Percentiles rank a stretch among this genome's conserved stretches.
Evolutionary conservation across 805 yeast genomes (phyloP).

Genomic region (Ogataea saltuana): DNA sequence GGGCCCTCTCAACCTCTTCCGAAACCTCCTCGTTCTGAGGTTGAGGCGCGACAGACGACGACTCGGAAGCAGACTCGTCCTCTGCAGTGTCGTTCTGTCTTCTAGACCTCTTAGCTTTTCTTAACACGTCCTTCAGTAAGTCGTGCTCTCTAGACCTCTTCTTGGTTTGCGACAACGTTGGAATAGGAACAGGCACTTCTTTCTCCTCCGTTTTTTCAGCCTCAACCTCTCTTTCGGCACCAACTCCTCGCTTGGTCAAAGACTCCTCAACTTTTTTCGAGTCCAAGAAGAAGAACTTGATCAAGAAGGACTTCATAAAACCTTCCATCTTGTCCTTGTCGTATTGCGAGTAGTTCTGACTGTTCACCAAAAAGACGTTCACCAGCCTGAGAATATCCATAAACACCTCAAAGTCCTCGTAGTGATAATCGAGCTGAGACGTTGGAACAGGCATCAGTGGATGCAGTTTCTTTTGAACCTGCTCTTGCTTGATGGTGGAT

Average conservation of each 20-base stretch:
- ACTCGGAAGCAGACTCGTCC: conserved; percentile 23
- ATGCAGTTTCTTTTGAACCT: conserved; percentile 78
- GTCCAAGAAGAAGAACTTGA: conserved; percentile 68
- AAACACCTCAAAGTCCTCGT: conserved; percentile 67
- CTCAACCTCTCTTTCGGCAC: conserved; percentile 23
- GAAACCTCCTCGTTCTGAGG: conserved; percentile 23
- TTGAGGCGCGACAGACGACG: conserved; percentile 10
- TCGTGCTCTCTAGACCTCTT: conserved; percentile 59
- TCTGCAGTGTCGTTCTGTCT: conserved; percentile 28
- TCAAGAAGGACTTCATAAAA: conserved; percentile 68
- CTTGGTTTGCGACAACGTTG: conserved; percentile 34
- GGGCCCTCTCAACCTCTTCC: conserved; percentile 37
- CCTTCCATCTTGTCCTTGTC: conserved; percentile 78
- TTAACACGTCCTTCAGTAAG: conserved; percentile 59
- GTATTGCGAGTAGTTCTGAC: conserved; percentile 71
- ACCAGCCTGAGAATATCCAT: conserved; percentile 72
- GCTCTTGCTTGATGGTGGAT: conserved; percentile 89
- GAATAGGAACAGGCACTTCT: conserved; percentile 15
- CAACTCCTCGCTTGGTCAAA: conserved; percentile 36
- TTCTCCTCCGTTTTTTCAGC: conserved; percentile 28
- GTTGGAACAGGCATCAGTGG: conserved; percentile 88
- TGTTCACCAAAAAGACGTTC: conserved; percentile 62
- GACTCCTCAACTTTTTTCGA: conserved; percentile 47
- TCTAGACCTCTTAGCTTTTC: conserved; percentile 39
- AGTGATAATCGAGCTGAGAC: conserved; percentile 57